Evolutionary conservation across 2,329 filamentous ascomycete species (phyloP), one percentile per base, ranked within the genome.

Genomic region (Trichoderma atrobrunneum): DNA sequence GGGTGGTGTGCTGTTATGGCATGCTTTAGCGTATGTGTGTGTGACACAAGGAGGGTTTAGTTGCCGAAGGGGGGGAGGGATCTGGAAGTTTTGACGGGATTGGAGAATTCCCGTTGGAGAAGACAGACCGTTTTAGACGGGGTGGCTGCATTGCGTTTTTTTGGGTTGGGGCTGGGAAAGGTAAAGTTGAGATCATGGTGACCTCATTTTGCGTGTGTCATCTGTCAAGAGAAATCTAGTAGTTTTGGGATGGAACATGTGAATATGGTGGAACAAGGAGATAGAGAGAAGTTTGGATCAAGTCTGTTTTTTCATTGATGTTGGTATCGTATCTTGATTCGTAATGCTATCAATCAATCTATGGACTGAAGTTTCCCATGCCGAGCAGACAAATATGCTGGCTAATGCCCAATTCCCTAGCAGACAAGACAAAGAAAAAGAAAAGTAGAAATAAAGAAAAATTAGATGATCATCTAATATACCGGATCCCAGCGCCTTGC

Each of bases 401-500:
- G 59, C 48, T 43, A 57, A 57, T 56, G 36, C 48, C 51, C 32
- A 54, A 36, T 57, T 51, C 26, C 54, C 36, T 28, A 21, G 24
- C 64, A 57, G 30, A 67, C 12, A 24, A 43, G 12, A 48, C 16
- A 36, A 36, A 59, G 14, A 26, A 43, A 60, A 68, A 11, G 3
- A 67, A 51, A 57, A 21, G 21, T 39, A 32, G 4, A 34, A 66
- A 8, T 5, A 48, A 32, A 24, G 6, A 65, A n/a, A 43, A 8
- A 18, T 16, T 51, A 51, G 62, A 64, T 64, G 24, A 39, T 65
- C 74, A 73, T 73, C 75, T 48, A 64, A 64, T 69, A 26, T 56
- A 32, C 64, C 64, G 5, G 21, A 34, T 73, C 72, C 76, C 67
- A 73, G 75, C 75, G 76, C 48, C 48, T 54, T 54, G 48, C 48